Evolutionary conservation across 2,329 filamentous ascomycete species (phyloP), one percentile per base, ranked within the genome.

Genomic region (Ascomycota sp.): DNA sequence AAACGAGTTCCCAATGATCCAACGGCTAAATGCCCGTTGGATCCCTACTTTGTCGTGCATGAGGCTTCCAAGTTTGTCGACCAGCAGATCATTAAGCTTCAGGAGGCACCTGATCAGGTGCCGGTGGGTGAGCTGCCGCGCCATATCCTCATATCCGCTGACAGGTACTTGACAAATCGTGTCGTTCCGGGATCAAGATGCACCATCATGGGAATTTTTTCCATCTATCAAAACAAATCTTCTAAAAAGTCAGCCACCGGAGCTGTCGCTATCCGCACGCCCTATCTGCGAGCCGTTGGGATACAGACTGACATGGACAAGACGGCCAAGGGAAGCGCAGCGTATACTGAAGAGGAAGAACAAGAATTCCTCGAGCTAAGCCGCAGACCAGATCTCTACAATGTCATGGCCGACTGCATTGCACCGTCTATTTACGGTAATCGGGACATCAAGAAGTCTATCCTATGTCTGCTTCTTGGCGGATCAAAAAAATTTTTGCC

Each of bases 401-500:
- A 77, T 27, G 64, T 81, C 28, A 86, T 98, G 58, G 72, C 84
- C 2, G 73, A 78, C 45, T 95, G 84, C 52, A 92, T 98, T 43
- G 89, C 89, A 6, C 89, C 89, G 0, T 93, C 89, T 0, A 98
- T 98, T 47, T 98, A 93, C 50, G 89, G 89, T 34, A 98, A 93
- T 49, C 58, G 68, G 29, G 81, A 95, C 49, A 98, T 98, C 54
- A 98, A 98, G 52, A 98, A 95, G 54, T 76, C 89, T 4, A 95
- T 98, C 45, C 70, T 91, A 2, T 98, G 89, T 57, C 62, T 98
- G 6, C 63, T 98, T 2, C 72, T 95, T 51, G 89, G 89, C 37
- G 89, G 89, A 10, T 92, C 83, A 25, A 98, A 98, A 57, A 98
- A 98, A 58, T 91, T 98, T 28, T 60, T 98, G 0, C 89, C 89